Evolutionary conservation across 2,329 filamentous ascomycete species (phyloP).

Genomic region (Diaporthe sp.): DNA sequence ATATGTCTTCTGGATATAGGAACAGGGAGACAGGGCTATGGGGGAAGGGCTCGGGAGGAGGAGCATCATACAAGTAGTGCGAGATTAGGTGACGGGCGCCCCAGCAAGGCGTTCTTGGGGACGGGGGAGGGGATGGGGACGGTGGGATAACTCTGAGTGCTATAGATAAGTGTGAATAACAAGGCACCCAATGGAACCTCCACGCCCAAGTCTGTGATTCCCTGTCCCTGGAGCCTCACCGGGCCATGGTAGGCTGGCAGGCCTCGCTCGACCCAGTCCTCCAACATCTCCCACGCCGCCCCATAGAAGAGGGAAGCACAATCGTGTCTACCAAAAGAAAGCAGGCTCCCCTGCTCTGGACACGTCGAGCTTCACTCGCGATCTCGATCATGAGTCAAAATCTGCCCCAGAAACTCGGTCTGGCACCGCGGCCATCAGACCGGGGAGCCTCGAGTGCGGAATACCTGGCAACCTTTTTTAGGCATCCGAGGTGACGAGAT

Average conservation of each 20-base stretch:
- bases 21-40: slow-evolving; percentile 7
- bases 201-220: neutral
- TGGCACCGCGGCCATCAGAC: slow-evolving; percentile 2
- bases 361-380: neutral
- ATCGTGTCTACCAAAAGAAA: neutral
- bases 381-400: slow-evolving; percentile 24
- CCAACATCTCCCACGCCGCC: neutral
- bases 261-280: neutral
- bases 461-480: neutral
- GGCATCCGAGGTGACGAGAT: slow-evolving; percentile 25
- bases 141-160: neutral
- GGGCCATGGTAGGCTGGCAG: slow-evolving; percentile 2
- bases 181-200: slow-evolving; percentile 32
- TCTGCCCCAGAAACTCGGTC: neutral
- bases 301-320: slow-evolving; percentile 2
- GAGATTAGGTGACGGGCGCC: neutral
- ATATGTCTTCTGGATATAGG: neutral
- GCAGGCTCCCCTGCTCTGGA: neutral
- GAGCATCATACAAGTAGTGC: slow-evolving; percentile 20
- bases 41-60: neutral
- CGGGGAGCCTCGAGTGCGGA: neutral
- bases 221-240: slow-evolving; percentile 28
- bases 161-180: slow-evolving; percentile 3
- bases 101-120: slow-evolving; percentile 20
- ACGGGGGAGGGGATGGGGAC: neutral